These are phyloP conservation scores for Tetracladium marchalianum DNA, from an alignment of 495 filamentous ascomycete species.

Conservation along the genomic window DNA sequence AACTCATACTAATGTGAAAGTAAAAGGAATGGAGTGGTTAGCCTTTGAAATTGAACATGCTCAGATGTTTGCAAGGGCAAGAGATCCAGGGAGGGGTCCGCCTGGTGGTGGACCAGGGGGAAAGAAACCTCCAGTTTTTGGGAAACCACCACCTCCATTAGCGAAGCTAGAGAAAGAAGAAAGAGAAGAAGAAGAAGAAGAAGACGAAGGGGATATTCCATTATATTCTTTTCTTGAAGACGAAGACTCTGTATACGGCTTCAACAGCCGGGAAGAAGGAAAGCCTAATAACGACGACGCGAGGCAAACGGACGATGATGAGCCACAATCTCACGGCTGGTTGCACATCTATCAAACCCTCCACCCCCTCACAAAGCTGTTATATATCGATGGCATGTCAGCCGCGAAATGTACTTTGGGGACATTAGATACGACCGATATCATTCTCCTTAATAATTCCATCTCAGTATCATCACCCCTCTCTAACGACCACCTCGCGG, in stretches of 20 bases:
- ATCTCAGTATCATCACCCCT: too few relatives aligned
- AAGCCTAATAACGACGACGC: background rate
- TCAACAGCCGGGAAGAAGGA: too few relatives aligned
- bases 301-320: background rate
- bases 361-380: slow-evolving; percentile 33
- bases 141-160: too few relatives aligned
- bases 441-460: slow-evolving; percentile 26
- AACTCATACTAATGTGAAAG: slow-evolving; percentile 23
- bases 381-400: slow-evolving; percentile 55
- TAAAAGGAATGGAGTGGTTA: slow-evolving; percentile 52
- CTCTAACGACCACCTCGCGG: too few relatives aligned
- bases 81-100: background rate
- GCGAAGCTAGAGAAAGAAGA: too few relatives aligned
- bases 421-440: slow-evolving; percentile 51
- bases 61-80: slow-evolving; percentile 40
- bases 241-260: too few relatives aligned
- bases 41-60: slow-evolving; percentile 64
- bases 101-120: background rate
- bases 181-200: too few relatives aligned
- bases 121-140: too few relatives aligned
- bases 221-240: too few relatives aligned
- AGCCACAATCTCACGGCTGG: slow-evolving; percentile 29
- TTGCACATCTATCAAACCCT: slow-evolving; percentile 43
- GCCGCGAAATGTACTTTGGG: slow-evolving; percentile 49
- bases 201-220: too few relatives aligned